Evolutionary conservation across 75 land plant genomes (phyloP).

Genomic region (Selaginella tamariscina): DNA sequence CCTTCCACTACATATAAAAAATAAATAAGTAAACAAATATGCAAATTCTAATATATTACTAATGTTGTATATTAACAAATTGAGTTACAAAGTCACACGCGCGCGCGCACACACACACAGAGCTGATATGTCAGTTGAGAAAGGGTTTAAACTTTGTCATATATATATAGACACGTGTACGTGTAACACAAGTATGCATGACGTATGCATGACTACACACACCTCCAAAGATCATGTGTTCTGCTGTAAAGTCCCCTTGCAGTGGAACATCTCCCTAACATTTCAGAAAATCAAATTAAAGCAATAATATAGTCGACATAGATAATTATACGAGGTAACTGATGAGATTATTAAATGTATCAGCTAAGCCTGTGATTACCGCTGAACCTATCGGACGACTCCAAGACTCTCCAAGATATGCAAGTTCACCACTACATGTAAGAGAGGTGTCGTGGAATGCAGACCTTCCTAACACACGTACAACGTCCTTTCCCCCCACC

Average conservation of each 20-base stretch:
- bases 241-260: slow-evolving; percentile 96
- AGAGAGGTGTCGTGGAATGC: slow-evolving; percentile 91
- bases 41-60: background rate
- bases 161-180: background rate
- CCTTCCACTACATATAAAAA: slow-evolving; percentile 64
- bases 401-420: slow-evolving; percentile 61
- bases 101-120: background rate
- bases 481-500: slow-evolving; percentile 85
- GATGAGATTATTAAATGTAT: background rate
- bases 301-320: no score
- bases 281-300: background rate
- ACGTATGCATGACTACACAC: background rate
- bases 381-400: background rate
- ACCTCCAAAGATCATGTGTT: slow-evolving; percentile 98
- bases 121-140: background rate
- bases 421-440: slow-evolving; percentile 70
- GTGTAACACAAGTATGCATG: background rate
- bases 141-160: background rate
- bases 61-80: background rate
- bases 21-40: background rate
- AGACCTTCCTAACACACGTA: slow-evolving; percentile 58
- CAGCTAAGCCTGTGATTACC: no score
- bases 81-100: background rate
- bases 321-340: background rate
- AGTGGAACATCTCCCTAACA: slow-evolving; percentile 77